These are phyloP conservation scores for Calocera cornea DNA, from an alignment of 768 basidiomycete species.

Conservation along the genomic window DNA sequence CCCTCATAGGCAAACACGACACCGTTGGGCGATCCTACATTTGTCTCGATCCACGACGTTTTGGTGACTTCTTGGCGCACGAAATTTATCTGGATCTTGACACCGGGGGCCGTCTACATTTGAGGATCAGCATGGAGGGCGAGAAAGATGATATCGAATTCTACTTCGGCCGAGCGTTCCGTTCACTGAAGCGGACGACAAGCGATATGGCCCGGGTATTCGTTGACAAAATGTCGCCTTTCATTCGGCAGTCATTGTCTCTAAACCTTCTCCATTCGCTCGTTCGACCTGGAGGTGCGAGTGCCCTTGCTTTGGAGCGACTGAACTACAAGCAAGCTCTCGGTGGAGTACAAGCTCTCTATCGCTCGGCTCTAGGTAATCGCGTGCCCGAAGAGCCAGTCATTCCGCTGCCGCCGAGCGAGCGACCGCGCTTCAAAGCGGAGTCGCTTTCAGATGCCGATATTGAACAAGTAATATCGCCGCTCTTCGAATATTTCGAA, in stretches of 20 bases:
- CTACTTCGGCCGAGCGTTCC: slow-evolving; percentile 91
- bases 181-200: slow-evolving; percentile 83
- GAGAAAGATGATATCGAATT: slow-evolving; percentile 97
- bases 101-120: slow-evolving; percentile 64
- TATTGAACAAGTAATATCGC: slow-evolving; percentile 81
- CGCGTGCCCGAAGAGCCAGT: slow-evolving; percentile 54
- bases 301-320: slow-evolving; percentile 31
- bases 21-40: slow-evolving; percentile 83
- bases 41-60: slow-evolving; percentile 77
- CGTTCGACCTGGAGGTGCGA: slow-evolving; percentile 33
- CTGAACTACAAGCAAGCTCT: slow-evolving; percentile 86
- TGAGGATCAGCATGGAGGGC: slow-evolving; percentile 94
- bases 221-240: slow-evolving; percentile 97
- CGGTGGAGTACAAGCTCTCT: slow-evolving; percentile 65
- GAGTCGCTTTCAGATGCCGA: slow-evolving; percentile 76
- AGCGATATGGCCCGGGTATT: slow-evolving; percentile 92
- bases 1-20: slow-evolving; percentile 83
- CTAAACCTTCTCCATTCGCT: slow-evolving; percentile 61
- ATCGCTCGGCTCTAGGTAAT: slow-evolving; percentile 66
- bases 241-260: slow-evolving; percentile 78
- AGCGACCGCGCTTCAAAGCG: slow-evolving; percentile 64
- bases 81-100: slow-evolving; percentile 90
- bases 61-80: slow-evolving; percentile 77
- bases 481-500: slow-evolving; percentile 93
- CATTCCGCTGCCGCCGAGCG: slow-evolving; percentile 56